These are phyloP conservation scores for Coriolopsis trogii DNA, from an alignment of 1,284 basidiomycete species.

Conservation along the genomic window DNA sequence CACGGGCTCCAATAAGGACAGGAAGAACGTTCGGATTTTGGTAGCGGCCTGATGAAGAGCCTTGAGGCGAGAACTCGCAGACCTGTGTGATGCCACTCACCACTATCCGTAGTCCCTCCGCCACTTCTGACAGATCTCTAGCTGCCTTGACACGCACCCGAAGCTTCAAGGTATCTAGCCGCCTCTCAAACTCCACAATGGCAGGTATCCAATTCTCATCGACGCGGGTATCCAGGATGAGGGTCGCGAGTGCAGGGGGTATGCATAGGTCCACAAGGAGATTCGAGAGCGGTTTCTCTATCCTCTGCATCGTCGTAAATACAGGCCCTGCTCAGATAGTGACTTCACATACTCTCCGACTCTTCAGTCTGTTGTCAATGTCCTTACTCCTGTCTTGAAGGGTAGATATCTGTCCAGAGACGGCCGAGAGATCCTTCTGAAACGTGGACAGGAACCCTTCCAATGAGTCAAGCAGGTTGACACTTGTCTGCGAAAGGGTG, in stretches of 20 bases:
- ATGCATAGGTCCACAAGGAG: conserved; percentile 84
- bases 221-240: conserved; percentile 84
- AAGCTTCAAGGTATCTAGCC: conserved; percentile 68
- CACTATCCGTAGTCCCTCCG: conserved; percentile 85
- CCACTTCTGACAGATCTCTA: conserved; percentile 79
- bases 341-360: conserved; percentile 64
- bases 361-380: conserved; percentile 86
- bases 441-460: conserved; percentile 94
- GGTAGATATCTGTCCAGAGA: conserved; percentile 94
- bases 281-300: conserved; percentile 84
- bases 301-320: conserved; percentile 55
- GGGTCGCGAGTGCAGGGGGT: conserved; percentile 77
- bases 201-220: conserved; percentile 83
- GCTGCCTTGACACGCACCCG: conserved; percentile 85
- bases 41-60: conserved; percentile 67
- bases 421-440: conserved; percentile 89
- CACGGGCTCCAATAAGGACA: conserved; percentile 82
- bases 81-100: conserved; percentile 44
- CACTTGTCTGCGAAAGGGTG: conserved; percentile 60
- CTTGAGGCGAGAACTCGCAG: background rate
- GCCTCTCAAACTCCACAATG: conserved; percentile 80
- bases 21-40: conserved; percentile 88
- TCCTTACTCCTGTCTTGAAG: conserved; percentile 88
- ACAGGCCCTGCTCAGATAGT: background rate
- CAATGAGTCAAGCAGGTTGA: conserved; percentile 80